Evolutionary conservation across 495 filamentous ascomycete species (phyloP), one percentile per base, ranked within the genome.

Genomic region (Podospora fimiseda): DNA sequence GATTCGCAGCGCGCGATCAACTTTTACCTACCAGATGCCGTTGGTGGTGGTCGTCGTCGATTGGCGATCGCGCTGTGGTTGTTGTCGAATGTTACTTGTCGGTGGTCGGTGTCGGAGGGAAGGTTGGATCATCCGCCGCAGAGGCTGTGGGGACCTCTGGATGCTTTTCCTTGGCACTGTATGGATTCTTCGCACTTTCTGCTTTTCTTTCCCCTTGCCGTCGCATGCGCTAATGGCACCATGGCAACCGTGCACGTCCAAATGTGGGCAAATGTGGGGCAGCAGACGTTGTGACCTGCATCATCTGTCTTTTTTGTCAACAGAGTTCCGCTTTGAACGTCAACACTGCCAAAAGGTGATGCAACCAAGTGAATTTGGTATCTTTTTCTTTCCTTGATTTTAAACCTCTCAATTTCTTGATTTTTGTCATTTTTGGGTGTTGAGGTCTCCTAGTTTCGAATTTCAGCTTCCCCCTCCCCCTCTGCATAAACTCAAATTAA

Each of bases 231-330:
- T 39, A 58, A 22, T 50, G 56, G 56, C 51, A 30, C 51, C 56
- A 43, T 51, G 48, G 56, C 56, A 59, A 59, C 56, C 51, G 56
- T 59, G 56, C 56, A 47, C 44, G 43, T 23, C 16, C 27, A 22
- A 41, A 33, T 38, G 54, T 54, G 46, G 49, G 51, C 27, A 22
- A 41, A 33, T 38, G 54, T 54, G 46, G 49, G 51, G 51, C 51
- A 53, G 43, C 1, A 37, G 15, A 21, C 18, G 19, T 33, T 13
- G 36, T 39, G 45, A 24, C 9, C 14, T n/a, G 47, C 18, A 21
- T 18, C 21, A 33, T 14, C 39, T 44, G 20, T 21, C 15, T 13
- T 39, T 18, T 42, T 19, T 14, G n/a, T 24, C 43, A 46, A 46
- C 43, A 46, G 14, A 46, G 13, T 5, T 33, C 43, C 22, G 14